A percentile compares a stretch with the other conserved stretches of the same genome.
phyloP scores from a whole-genome alignment of 306 rosid species.

The Prunus mume region DNA sequence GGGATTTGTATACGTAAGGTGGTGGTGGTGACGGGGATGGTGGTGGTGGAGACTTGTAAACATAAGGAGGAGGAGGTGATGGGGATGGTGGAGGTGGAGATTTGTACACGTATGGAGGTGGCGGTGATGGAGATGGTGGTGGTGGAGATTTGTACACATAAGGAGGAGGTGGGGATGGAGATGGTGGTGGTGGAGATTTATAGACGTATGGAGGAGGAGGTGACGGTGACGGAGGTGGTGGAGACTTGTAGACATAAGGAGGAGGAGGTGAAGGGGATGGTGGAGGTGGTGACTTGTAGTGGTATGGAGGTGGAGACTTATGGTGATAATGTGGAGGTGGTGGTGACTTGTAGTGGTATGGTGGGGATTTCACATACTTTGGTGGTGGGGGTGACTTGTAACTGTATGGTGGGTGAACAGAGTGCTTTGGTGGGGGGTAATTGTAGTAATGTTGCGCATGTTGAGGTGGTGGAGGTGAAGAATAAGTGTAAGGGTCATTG shows the following conservation, averaged over 20 bases:
- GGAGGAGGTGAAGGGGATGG: not conserved
- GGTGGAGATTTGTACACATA: not conserved
- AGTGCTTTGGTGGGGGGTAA: not conserved
- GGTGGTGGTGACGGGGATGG: too few relatives aligned
- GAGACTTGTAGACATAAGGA: not conserved
- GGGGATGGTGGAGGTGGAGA: not conserved
- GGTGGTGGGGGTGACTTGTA: not conserved
- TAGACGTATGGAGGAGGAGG: not conserved
- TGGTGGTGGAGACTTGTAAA: too few relatives aligned
- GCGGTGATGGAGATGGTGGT: not conserved
- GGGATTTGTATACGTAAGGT: not conserved
- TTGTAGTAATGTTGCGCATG: not conserved
- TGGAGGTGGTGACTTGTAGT: not conserved
- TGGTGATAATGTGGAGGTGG: not conserved
- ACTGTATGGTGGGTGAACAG: not conserved
- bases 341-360: not conserved
- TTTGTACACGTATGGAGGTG: not conserved
- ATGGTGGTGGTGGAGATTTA: not conserved
- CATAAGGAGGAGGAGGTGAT: too few relatives aligned
- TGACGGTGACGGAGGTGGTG: not conserved
- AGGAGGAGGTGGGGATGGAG: not conserved
- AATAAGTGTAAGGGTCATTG: not conserved
- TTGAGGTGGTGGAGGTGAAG: not conserved
- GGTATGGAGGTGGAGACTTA: not conserved
- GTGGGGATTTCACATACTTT: not conserved